A percentile compares a stretch with the other conserved stretches of the same genome.
These are phyloP conservation scores for Mycena crocata DNA, from an alignment of 768 basidiomycete species.

Conservation along the genomic window DNA sequence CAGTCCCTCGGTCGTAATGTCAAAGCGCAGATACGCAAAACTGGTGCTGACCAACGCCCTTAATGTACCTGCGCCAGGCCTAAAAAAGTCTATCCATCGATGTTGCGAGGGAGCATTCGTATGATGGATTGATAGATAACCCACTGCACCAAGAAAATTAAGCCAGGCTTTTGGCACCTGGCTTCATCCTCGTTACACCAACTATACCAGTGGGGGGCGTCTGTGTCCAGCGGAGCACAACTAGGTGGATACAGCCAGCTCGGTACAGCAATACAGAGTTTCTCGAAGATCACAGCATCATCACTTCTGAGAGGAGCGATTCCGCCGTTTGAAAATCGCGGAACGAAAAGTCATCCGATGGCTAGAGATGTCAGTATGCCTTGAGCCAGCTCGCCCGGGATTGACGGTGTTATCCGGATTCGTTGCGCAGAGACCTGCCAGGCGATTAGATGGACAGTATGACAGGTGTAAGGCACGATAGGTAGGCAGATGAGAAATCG, in stretches of 20 bases:
- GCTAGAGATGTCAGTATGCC: not conserved
- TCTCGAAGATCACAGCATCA: too few species aligned
- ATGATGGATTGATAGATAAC: too few species aligned
- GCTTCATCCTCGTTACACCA: too few species aligned
- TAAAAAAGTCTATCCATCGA: not conserved
- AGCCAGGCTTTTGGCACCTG: too few species aligned
- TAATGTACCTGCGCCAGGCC: not conserved
- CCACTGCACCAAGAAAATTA: too few species aligned
- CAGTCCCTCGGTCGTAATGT: not conserved
- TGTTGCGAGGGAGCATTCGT: not conserved
- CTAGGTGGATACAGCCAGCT: too few species aligned
- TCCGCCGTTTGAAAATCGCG: not conserved
- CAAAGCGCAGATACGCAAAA: not conserved
- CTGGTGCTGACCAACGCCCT: not conserved
- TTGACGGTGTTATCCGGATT: conserved; percentile 11
- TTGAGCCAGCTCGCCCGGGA: conserved; percentile 16
- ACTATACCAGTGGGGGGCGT: too few species aligned
- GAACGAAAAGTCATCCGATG: not conserved
- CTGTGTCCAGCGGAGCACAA: too few species aligned
- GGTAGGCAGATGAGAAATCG: not conserved
- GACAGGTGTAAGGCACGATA: not conserved
- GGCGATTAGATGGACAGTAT: conserved; percentile 3
- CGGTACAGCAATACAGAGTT: too few species aligned
- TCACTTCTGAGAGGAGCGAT: not conserved
- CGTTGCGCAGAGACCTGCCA: not conserved